Base-by-base conservation (phyloP, 2,329 filamentous ascomycete genomes). In the Colletotrichum lini region DNA sequence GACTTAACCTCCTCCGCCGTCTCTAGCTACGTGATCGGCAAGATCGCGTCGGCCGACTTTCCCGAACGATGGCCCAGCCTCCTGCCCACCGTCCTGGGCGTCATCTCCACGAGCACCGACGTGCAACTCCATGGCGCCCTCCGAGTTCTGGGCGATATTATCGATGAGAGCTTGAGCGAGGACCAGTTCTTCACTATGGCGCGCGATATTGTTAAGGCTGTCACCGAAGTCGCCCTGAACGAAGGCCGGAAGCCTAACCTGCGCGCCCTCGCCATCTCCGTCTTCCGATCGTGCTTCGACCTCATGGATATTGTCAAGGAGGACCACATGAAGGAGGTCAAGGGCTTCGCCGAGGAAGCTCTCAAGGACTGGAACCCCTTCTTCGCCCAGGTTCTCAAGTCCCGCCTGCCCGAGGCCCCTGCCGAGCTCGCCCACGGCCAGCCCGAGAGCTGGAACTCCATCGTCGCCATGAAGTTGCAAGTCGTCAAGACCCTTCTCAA, bases 291-390 rank as follows among this genome's bases (percentile, higher is more conserved):
- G 59, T 98, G 94, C 82, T 97, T 99, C 80, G 95, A 98, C 79
- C 94, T 96, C 67, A 90, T 99, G 84, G 95, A 98, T 82, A 97
- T 98, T 90, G 93, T 98, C 75, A 93, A 98, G 86, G 95, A 98
- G 75, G 94, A 97, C 76, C 94, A 98, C 82, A 93, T 94, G 77
- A 88, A 89, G 69, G 94, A 94, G 66, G 94, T 98, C 72, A 96
- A 94, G 81, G 88, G 87, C 1, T 99, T 99, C 80, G 95, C 96
- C 64, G 94, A 98, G 72, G 93, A 97, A 78, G 91, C 94, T 0
- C 87, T 98, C 59, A 88, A 87, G 75, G 89, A 90, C 61, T 99
- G 96, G 96, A 92, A 94, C 73, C 94, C 95, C 5, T 98, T 98
- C 84, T 96, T 98, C 84, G 87, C 94, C 75, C 88, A 89, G 49